Conservation (phyloP, 495 filamentous ascomycete species). For the Annulohypoxylon bovei region DNA sequence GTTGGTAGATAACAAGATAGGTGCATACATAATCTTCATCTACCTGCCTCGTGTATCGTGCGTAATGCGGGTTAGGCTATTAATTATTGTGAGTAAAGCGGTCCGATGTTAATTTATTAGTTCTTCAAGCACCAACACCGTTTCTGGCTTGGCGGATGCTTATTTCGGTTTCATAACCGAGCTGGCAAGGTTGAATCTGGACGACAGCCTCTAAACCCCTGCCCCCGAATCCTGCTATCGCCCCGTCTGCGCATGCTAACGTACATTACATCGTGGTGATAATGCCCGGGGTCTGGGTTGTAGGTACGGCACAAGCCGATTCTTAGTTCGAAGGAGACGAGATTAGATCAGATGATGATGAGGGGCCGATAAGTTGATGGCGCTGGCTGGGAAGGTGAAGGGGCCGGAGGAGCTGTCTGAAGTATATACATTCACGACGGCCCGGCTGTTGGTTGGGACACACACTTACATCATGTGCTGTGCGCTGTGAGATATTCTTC, state of each 20-base stretch:
- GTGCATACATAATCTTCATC: too few relatives aligned
- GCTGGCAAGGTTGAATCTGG: conserved; percentile 21
- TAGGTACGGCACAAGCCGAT: conserved; percentile 1
- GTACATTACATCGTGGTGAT: too few relatives aligned
- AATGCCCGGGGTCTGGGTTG: neutral
- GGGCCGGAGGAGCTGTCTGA: neutral
- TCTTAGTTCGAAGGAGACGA: conserved; percentile 7
- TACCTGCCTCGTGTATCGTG: neutral
- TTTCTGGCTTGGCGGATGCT: conserved; percentile 29
- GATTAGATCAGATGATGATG: conserved; percentile 3
- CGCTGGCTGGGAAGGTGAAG: neutral
- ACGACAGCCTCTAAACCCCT: conserved; percentile 8
- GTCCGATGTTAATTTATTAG: neutral
- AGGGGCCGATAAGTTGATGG: neutral
- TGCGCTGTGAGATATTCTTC: conserved; percentile 2
- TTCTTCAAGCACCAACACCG: neutral
- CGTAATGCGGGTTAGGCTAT: neutral
- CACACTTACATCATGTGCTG: neutral
- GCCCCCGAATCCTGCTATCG: conserved; percentile 34
- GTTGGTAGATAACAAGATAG: too few relatives aligned
- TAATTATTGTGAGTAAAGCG: conserved; percentile 20
- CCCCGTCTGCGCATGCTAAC: neutral
- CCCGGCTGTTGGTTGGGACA: neutral
- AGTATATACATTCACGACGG: conserved; percentile 5
- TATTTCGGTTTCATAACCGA: conserved; percentile 36